Evolutionary conservation across 2,329 filamentous ascomycete genomes (phyloP), one percentile per base, ranked within the genome.

Genomic region (Pseudogymnoascus sp.): DNA sequence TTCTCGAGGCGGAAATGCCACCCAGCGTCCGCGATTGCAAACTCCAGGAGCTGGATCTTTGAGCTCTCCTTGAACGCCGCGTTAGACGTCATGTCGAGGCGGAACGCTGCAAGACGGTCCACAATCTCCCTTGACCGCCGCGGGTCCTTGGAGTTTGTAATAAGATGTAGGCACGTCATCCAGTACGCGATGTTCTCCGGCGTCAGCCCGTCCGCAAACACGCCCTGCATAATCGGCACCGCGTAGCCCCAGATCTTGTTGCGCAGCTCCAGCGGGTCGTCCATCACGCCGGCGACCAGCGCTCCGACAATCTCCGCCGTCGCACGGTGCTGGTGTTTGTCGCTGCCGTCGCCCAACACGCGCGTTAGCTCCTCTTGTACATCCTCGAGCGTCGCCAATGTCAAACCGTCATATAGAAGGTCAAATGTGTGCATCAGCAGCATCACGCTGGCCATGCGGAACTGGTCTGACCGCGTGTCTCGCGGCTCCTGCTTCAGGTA

Each of bases 11-110:
- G 91, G 80, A 97, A 99, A 74, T 99, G 94, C 94, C 95, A 99
- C 1, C 94, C 94, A 36, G 87, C 84, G 69, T 96, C 92, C 48
- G 87, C 86, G 63, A 99, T 89, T 65, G 90, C 84, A 67, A 96
- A 91, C 68, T 97, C 91, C 15, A 99, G 80, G 31, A 99, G 79
- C 67, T 94, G 88, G 13, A 99, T 90, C 77, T 97, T 97, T 29
- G 93, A 95, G 61, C 93, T 96, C 73, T 99, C 95, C 74, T 99
- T 99, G 82, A 99, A 99, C 0, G 94, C 94, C 3, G 95, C 94
- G 72, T 97, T 97, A 0, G 93, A 97, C 5, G 85, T 80, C 87
- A 97, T 93, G 72, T 99, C 94, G 8, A 99, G 80, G 31, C 91
- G 84, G 82, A 97, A 97, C 61, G 87, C 85, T 55, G 88, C 84